Percentiles rank a stretch among this genome's conserved stretches.
Conservation (phyloP, 2,329 filamentous ascomycete species). For the Colletotrichum musicola region DNA sequence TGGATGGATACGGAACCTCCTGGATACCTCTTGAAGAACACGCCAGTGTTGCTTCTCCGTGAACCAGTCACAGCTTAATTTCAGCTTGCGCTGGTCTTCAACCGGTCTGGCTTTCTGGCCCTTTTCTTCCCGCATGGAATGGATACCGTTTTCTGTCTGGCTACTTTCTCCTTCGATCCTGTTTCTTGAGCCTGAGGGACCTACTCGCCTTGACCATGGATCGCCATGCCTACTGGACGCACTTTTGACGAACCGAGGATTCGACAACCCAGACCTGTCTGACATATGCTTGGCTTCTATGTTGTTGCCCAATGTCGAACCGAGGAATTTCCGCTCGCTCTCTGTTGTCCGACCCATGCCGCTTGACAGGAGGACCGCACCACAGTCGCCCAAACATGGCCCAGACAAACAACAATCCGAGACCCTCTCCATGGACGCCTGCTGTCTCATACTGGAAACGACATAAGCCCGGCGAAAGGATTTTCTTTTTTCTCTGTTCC, state of each 20-base stretch:
- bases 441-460: no score
- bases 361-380: no score
- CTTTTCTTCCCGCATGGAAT: neutral
- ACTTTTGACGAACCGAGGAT: neutral
- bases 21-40: neutral
- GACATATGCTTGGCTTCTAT: neutral
- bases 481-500: slow-evolving; percentile 11
- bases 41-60: neutral
- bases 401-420: no score
- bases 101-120: neutral
- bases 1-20: slow-evolving; percentile 22
- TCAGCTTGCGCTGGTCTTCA: slow-evolving; percentile 10
- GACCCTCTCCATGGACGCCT: no score
- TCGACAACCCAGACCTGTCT: neutral
- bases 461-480: neutral
- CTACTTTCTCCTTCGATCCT: slow-evolving; percentile 30
- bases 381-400: no score
- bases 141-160: slow-evolving; percentile 27
- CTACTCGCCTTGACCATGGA: neutral
- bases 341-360: no score
- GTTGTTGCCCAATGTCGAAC: neutral
- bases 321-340: neutral
- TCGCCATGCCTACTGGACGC: neutral
- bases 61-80: slow-evolving; percentile 14
- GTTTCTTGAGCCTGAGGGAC: neutral